Conservation (phyloP, 495 filamentous ascomycete species). For the Penicillium ochrochloron region DNA sequence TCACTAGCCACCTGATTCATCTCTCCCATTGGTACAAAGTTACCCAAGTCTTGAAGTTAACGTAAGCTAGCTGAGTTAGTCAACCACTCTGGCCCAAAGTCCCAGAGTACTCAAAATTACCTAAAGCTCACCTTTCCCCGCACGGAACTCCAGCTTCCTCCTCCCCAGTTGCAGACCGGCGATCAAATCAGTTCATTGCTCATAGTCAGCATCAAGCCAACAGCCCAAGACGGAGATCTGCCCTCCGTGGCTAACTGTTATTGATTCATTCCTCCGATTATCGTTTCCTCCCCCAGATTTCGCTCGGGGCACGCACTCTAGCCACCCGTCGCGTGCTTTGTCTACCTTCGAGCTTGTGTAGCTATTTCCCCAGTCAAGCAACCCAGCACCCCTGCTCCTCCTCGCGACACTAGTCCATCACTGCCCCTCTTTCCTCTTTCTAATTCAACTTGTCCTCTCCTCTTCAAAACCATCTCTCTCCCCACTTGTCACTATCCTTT, state of each 20-base stretch:
- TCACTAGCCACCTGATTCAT: background rate
- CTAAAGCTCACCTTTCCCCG: conserved; percentile 20
- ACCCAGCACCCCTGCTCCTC: conserved; percentile 15
- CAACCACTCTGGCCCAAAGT: conserved; percentile 3
- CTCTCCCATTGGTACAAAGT: background rate
- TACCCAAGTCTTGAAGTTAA: background rate
- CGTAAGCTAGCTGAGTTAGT: background rate
- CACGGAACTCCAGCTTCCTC: conserved; percentile 1
- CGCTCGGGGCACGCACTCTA: conserved; percentile 19
- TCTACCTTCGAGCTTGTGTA: conserved; percentile 8
- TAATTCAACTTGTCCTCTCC: conserved; percentile 13
- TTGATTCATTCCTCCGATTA: background rate
- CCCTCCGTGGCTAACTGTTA: background rate
- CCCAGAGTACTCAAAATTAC: background rate
- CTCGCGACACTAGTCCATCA: conserved; percentile 4
- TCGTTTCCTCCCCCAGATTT: conserved; percentile 13
- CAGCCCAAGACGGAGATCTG: conserved; percentile 2
- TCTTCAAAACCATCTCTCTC: conserved; percentile 5
- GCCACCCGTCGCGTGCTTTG: conserved; percentile 6
- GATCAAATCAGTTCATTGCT: conserved; percentile 10
- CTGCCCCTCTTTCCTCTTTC: conserved; percentile 21
- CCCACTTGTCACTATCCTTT: background rate
- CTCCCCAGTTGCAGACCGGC: conserved; percentile 3
- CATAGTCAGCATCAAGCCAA: conserved; percentile 2
- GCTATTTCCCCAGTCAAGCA: conserved; percentile 3